Evolutionary conservation across 331 rosid genomes (phyloP).

Genomic region (Stylosanthes scabra): DNA sequence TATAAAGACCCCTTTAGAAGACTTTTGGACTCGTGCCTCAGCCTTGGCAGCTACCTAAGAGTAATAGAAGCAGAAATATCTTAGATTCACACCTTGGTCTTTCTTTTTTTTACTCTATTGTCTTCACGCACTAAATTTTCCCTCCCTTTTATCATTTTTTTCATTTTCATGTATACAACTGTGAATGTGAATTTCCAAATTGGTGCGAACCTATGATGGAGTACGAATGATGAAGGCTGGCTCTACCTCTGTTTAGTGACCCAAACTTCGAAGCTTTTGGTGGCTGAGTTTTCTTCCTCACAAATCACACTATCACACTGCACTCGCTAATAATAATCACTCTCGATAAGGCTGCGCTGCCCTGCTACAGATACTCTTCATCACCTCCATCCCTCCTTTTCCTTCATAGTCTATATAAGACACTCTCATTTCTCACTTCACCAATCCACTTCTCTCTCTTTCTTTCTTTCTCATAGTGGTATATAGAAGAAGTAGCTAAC

Average conservation of each 20-base stretch:
- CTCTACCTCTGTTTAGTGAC: background rate
- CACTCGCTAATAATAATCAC: constrained; percentile 44
- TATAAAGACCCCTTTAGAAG: constrained; percentile 38
- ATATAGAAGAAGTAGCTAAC: background rate
- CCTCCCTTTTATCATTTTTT: background rate
- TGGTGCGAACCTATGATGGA: background rate
- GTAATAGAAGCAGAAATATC: constrained; percentile 19
- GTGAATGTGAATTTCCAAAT: background rate
- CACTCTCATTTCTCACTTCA: background rate
- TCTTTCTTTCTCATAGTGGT: background rate
- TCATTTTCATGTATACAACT: background rate
- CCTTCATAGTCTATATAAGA: constrained; percentile 29
- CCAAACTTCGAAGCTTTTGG: constrained; percentile 32
- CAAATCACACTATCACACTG: background rate
- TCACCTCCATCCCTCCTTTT: background rate
- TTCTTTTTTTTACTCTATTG: background rate
- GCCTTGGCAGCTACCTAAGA: constrained; percentile 36
- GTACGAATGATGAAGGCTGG: background rate
- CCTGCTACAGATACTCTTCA: background rate
- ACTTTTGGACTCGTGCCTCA: constrained; percentile 8
- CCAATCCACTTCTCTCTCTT: background rate
- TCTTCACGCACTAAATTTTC: background rate
- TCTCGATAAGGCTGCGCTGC: constrained; percentile 52
- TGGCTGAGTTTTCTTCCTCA: constrained; percentile 44
- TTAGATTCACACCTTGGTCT: constrained; percentile 10